Percentiles rank a stretch among this genome's conserved stretches.
These are phyloP conservation scores for Pythium brachiatum DNA, from an alignment of 352 stramenopile genomes.

Conservation along the genomic window DNA sequence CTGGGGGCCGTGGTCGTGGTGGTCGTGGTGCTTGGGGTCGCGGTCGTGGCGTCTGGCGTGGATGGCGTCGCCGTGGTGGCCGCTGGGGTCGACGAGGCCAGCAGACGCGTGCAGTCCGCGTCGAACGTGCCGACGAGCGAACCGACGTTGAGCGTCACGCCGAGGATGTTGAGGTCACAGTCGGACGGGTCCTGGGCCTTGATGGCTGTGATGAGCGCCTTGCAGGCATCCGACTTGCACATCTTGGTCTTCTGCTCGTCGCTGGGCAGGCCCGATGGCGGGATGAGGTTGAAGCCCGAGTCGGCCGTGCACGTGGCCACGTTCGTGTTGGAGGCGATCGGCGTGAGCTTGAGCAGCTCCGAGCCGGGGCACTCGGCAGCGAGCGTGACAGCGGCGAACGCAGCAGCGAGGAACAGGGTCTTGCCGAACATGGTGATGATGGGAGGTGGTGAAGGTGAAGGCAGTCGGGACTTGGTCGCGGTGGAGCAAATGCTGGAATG, in stretches of 20 bases:
- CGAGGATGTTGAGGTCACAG: slow-evolving; percentile 17
- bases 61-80: background rate
- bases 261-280: slow-evolving; percentile 18
- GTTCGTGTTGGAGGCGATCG: slow-evolving; percentile 7
- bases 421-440: slow-evolving; percentile 21
- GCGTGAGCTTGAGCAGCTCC: slow-evolving; percentile 14
- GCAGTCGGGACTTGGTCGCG: background rate
- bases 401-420: slow-evolving; percentile 4
- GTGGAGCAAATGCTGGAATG: background rate
- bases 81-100: background rate
- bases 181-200: slow-evolving; percentile 7
- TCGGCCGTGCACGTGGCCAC: slow-evolving; percentile 1
- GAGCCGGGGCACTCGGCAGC: slow-evolving; percentile 7
- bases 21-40: background rate
- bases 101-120: slow-evolving; percentile 2
- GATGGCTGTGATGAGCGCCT: slow-evolving; percentile 10
- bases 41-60: background rate
- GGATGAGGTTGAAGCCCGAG: slow-evolving; percentile 23
- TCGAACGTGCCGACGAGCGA: slow-evolving; percentile 12
- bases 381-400: slow-evolving; percentile 6
- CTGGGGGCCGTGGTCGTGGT: background rate
- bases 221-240: slow-evolving; percentile 13
- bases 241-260: slow-evolving; percentile 18
- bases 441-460: background rate
- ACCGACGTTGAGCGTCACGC: slow-evolving; percentile 16